Conservation (phyloP, 768 basidiomycete genomes). For the Dioszegia aurantiaca region DNA sequence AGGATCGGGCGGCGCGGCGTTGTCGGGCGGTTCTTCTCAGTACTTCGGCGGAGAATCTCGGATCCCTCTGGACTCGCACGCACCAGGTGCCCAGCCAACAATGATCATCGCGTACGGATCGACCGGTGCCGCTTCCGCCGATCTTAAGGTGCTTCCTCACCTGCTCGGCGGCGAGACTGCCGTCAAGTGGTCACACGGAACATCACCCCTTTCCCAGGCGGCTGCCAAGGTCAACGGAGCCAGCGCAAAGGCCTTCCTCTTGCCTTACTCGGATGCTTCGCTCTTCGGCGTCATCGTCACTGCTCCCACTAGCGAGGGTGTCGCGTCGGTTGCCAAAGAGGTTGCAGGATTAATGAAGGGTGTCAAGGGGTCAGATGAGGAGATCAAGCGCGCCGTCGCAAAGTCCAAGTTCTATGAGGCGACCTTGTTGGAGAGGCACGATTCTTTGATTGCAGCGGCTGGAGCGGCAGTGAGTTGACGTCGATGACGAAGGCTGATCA, state of each 20-base stretch:
- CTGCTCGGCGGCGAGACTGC: conserved; percentile 74
- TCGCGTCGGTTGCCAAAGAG: conserved; percentile 54
- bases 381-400: conserved; percentile 73
- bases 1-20: conserved; percentile 51
- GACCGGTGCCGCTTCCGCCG: conserved; percentile 62
- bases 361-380: conserved; percentile 59
- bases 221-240: conserved; percentile 58
- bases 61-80: conserved; percentile 57
- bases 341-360: conserved; percentile 68
- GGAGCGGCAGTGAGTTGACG: conserved; percentile 62
- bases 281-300: conserved; percentile 80
- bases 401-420: conserved; percentile 87
- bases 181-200: conserved; percentile 80
- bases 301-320: conserved; percentile 62
- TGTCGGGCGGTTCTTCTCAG: conserved; percentile 54
- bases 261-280: conserved; percentile 88
- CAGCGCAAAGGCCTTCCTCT: conserved; percentile 68
- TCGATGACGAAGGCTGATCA: conserved; percentile 42
- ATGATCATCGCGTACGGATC: conserved; percentile 85
- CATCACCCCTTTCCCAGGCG: conserved; percentile 65
- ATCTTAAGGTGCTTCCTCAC: conserved; percentile 73
- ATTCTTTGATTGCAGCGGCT: conserved; percentile 62
- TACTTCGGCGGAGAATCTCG: conserved; percentile 88
- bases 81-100: conserved; percentile 59
- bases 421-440: conserved; percentile 64